Evolutionary conservation across 192 early-diverging fungal species (phyloP), one percentile per base, ranked within the genome.

Genomic region (Phycomyces nitens): DNA sequence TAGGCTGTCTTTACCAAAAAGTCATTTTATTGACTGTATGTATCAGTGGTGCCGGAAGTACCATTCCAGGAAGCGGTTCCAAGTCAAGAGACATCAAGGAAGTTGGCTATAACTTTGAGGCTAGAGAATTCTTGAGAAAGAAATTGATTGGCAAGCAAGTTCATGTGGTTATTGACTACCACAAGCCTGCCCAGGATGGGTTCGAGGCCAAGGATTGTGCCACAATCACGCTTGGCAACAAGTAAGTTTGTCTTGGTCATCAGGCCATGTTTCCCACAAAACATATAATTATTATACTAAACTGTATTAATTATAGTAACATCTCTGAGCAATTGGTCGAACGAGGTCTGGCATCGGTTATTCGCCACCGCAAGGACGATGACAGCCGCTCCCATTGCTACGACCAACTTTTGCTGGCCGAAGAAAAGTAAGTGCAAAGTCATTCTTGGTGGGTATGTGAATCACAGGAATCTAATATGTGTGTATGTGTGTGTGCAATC

Each of bases 191-290:
- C 3, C 80, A 86, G 41, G 94, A 91, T 50, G 81, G 81, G 22
- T 95, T 86, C 77, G 93, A 94, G 60, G 84, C 85, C 42, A 88
- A 88, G 29, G 90, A 94, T 54, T 97, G 94, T 70, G 97, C 88
- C 22, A 95, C 94, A 6, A 72, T 99, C 21, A 85, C 75, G 22
- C 57, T 84, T 29, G 84, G 85, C 5, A 82, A 82, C 43, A 69
- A 69, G 71, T 73, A 63, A 56, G 54, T 62, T 14, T 3, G 14
- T 21, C 5, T 34, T 10, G n/a, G 4, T 23, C 6, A 21, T 54
- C 2, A 4, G 22, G n/a, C n/a, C n/a, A n/a, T n/a, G n/a, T n/a
- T n/a, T n/a, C n/a, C n/a, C n/a, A n/a, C n/a, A n/a, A n/a, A n/a
- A n/a, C n/a, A n/a, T n/a, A n/a, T n/a, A n/a, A n/a, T n/a, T n/a